Percentiles rank a stretch among this genome's conserved stretches.
Evolutionary conservation across 2,329 filamentous ascomycete species (phyloP).

Genomic region (Lachnellula suecica): DNA sequence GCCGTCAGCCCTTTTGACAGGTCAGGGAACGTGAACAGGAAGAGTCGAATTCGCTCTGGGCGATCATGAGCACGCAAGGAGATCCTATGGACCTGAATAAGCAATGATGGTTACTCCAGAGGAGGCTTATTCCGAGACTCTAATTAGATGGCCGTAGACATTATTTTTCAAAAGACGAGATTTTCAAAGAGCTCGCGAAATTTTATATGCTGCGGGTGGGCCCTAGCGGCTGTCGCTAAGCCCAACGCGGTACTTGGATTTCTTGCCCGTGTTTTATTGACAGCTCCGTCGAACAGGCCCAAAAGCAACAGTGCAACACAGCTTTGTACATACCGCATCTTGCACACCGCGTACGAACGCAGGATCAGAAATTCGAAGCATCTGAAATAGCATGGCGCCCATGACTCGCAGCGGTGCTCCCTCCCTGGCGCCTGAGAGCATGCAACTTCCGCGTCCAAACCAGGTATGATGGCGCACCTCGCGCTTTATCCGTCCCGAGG

Average conservation of each 20-base stretch:
- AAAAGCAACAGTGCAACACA: background rate
- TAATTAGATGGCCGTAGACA: slow-evolving; percentile 93
- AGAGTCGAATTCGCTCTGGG: slow-evolving; percentile 79
- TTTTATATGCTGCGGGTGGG: slow-evolving; percentile 3
- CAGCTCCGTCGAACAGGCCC: background rate
- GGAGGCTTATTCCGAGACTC: slow-evolving; percentile 93
- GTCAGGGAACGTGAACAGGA: slow-evolving; percentile 70
- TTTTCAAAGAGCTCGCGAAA: slow-evolving; percentile 10
- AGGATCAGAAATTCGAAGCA: background rate
- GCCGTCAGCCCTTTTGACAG: slow-evolving; percentile 48
- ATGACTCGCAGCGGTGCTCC: slow-evolving; percentile 28
- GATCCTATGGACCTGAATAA: slow-evolving; percentile 84
- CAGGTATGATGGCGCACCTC: slow-evolving; percentile 13
- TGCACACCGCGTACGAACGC: background rate
- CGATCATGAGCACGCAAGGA: slow-evolving; percentile 96
- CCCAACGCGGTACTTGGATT: too few species aligned
- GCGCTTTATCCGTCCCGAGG: background rate
- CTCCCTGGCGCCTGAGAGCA: slow-evolving; percentile 19
- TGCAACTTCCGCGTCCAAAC: slow-evolving; percentile 10
- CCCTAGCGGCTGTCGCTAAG: slow-evolving; percentile 8
- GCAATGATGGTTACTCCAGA: slow-evolving; percentile 64
- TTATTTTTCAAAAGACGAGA: slow-evolving; percentile 45
- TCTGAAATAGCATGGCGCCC: slow-evolving; percentile 28
- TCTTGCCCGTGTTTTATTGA: too few species aligned
- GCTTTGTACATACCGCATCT: background rate